Evolutionary conservation across 2,329 filamentous ascomycete species (phyloP), one percentile per base, ranked within the genome.

Genomic region (Colletotrichum euphorbiae): DNA sequence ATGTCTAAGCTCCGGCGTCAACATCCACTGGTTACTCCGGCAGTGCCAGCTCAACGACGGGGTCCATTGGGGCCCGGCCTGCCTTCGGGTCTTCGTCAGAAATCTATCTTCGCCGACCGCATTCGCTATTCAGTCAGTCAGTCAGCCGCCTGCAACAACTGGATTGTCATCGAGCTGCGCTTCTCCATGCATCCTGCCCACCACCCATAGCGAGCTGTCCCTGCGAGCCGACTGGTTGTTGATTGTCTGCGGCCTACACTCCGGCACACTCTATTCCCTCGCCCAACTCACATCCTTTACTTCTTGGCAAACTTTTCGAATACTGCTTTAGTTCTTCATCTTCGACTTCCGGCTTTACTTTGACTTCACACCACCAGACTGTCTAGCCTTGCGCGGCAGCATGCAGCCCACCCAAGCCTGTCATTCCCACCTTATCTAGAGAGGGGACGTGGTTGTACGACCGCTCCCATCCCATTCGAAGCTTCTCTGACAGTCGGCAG

Each of bases 11-110:
- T 69, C 46, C 31, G 56, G 62, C 67, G 50, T 67, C 62, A 67
- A 67, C 62, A 67, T 61, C 43, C 21, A 40, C 63, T 69, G 67
- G 63, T 67, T 62, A 69, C 67, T 67, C 50, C 63, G 67, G 67
- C 67, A 69, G 67, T 67, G 57, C 57, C 54, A 69, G 61, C 65
- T 68, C 65, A 68, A 68, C 61, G 65, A 40, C 40, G 54, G 61
- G 54, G 46, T 43, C 48, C 19, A 43, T 55, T 65, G 46, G 61
- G 28, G 36, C 36, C 21, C 50, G 62, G 48, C 17, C 51, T 55
- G 64, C 59, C 13, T 13, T 13, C 36, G 13, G 36, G 36, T 38
- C 36, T 11, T 63, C 51, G 58, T 61, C 46, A 61, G 46, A 61
- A 61, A 43, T 52, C 58, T 13, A 54, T 21, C 51, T 15, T 40